Evolutionary conservation across 1,284 basidiomycete species (phyloP).

Genomic region (Serendipita sp.): DNA sequence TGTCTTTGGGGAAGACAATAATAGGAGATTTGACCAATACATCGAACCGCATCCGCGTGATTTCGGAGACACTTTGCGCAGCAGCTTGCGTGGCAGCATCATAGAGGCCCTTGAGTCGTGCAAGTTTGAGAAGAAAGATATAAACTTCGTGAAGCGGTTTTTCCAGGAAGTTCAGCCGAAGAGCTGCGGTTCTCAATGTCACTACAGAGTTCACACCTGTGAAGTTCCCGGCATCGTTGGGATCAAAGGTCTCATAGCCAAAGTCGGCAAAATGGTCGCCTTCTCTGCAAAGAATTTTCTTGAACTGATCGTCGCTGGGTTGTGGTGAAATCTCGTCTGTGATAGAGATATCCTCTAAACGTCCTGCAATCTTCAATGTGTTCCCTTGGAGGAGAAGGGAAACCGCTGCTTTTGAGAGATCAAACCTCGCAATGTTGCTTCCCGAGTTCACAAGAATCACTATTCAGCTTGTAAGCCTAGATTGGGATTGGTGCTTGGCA

Average conservation of each 20-base stretch:
- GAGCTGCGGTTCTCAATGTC: constrained; percentile 76
- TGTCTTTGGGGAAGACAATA: constrained; percentile 71
- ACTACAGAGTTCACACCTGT: constrained; percentile 80
- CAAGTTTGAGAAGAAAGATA: constrained; percentile 75
- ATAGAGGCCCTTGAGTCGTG: constrained; percentile 84
- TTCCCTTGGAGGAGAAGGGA: constrained; percentile 62
- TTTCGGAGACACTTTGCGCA: constrained; percentile 78
- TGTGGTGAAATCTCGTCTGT: constrained; percentile 58
- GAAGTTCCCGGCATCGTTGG: constrained; percentile 40
- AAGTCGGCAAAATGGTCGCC: constrained; percentile 94
- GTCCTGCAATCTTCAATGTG: constrained; percentile 69
- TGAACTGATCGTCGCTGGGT: constrained; percentile 55
- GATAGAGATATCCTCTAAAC: constrained; percentile 76
- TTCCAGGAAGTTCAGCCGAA: constrained; percentile 83
- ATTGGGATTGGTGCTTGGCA: constrained; percentile 8
- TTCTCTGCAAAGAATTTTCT: constrained; percentile 85
- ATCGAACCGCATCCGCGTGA: constrained; percentile 80
- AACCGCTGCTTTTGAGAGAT: constrained; percentile 84
- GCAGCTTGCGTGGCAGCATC: constrained; percentile 91
- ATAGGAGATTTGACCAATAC: constrained; percentile 88
- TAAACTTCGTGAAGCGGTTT: constrained; percentile 78
- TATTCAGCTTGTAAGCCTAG: constrained; percentile 21
- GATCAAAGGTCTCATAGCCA: constrained; percentile 85
- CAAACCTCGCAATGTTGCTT: constrained; percentile 67
- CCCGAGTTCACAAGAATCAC: constrained; percentile 76